Conservation (phyloP, 2,329 filamentous ascomycete genomes). For the Mycosphaerella arachidis region DNA sequence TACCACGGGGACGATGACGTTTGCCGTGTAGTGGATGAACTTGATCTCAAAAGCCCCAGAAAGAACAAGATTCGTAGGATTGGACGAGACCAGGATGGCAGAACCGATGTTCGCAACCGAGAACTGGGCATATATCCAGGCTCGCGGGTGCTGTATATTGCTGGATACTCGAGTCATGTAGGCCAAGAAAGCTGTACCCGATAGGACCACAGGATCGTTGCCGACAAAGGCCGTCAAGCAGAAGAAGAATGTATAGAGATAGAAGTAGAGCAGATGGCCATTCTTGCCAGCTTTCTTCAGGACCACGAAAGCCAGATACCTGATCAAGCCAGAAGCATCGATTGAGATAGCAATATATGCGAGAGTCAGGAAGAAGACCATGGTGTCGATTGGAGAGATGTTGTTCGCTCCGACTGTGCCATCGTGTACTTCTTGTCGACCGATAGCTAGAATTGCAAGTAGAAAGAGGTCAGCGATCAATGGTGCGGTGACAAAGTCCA, state of each 20-base stretch:
- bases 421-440: constrained; percentile 61
- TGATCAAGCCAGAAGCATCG: constrained; percentile 68
- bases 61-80: constrained; percentile 71
- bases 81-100: constrained; percentile 71
- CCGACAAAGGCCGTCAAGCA: constrained; percentile 63
- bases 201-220: constrained; percentile 71
- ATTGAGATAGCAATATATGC: constrained; percentile 76
- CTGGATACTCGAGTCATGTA: constrained; percentile 73
- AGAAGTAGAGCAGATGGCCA: constrained; percentile 67
- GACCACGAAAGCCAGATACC: constrained; percentile 66
- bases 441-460: constrained; percentile 65
- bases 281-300: constrained; percentile 62
- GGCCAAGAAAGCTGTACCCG: constrained; percentile 68
- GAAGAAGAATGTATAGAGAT: constrained; percentile 70
- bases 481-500: constrained; percentile 69
- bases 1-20: constrained; percentile 69
- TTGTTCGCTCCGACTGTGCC: constrained; percentile 62
- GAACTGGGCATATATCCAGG: constrained; percentile 71
- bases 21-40: constrained; percentile 70
- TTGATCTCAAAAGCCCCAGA: constrained; percentile 68
- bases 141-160: constrained; percentile 66
- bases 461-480: constrained; percentile 67
- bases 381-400: constrained; percentile 67
- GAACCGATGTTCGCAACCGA: constrained; percentile 69
- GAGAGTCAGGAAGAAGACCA: constrained; percentile 65